Base-by-base conservation (phyloP, 192 early-diverging fungal species). In the Coemansia sp. region DNA sequence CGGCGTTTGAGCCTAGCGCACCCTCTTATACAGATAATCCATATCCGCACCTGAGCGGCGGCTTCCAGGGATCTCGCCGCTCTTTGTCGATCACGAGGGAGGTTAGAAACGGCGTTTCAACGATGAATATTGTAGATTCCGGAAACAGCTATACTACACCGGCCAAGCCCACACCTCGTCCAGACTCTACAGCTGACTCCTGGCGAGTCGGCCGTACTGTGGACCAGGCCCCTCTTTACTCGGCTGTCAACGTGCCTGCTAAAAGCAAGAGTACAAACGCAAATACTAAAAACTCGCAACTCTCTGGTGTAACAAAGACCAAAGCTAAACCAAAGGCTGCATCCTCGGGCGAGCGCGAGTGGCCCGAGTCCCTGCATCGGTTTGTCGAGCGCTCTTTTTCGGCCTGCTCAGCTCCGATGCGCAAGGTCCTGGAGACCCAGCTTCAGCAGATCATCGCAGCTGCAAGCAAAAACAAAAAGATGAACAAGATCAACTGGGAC, bases 351-450 rank as follows among this genome's bases (percentile, higher is more conserved):
- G 63, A 53, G 1, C 38, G 50, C 11, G 56, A 62, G 33, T 74
- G 71, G 71, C 71, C 71, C 2, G 37, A 55, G 3, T 55, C 59
- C 14, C 30, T 74, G 23, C 60, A 55, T 26, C n/a, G 14, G 9
- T 76, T 57, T 64, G 72, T 76, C n/a, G 56, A 64, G 57, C 72
- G 72, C 26, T 76, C 72, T n/a, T 76, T 54, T 55, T 52, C 50
- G 5, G 56, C 60, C 15, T 69, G 72, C 33, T 53, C 65, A 5
- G 17, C 33, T 5, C 33, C 35, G 9, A 53, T 45, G 13, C 43
- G 60, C 3, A 14, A 15, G 9, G 20, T 25, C 1, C 58, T 76
- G 8, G 72, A 76, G 30, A 64, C 37, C 28, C 72, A 76, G 53
- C 61, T 76, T 25, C 64, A 60, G 32, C 72, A 76, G 56, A 76